Conservation (phyloP, 1,284 basidiomycete genomes). For the Omphalotus olearius region DNA sequence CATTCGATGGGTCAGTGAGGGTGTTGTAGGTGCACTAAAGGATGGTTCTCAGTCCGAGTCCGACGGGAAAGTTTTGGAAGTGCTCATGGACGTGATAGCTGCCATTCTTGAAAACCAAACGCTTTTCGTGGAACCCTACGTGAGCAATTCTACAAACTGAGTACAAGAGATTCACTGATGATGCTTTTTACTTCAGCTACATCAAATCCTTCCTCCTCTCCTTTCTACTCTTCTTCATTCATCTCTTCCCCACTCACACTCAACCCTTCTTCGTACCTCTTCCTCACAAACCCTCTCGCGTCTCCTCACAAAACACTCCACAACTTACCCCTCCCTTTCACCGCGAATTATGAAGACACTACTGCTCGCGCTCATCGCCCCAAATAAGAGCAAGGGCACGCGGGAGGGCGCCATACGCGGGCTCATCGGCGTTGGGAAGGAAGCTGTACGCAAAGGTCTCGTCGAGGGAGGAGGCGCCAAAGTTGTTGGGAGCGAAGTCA, state of each 20-base stretch:
- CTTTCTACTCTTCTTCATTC: conserved; percentile 90
- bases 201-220: conserved; percentile 92
- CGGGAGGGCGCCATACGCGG: conserved; percentile 86
- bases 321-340: conserved; percentile 79
- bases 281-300: conserved; percentile 83
- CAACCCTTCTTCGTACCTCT: conserved; percentile 63
- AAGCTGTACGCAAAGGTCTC: conserved; percentile 76
- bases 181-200: conserved; percentile 53
- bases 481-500: conserved; percentile 58
- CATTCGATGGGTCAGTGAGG: conserved; percentile 92
- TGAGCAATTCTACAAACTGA: conserved; percentile 39
- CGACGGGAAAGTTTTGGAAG: conserved; percentile 67
- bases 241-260: conserved; percentile 59
- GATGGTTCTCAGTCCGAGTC: conserved; percentile 55
- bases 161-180: conserved; percentile 1
- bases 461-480: conserved; percentile 73
- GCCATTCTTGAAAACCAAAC: conserved; percentile 82
- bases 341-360: conserved; percentile 93
- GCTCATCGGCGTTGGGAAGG: conserved; percentile 77
- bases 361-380: conserved; percentile 77
- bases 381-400: conserved; percentile 68
- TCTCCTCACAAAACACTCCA: conserved; percentile 74
- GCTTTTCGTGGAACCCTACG: conserved; percentile 96
- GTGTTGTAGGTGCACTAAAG: conserved; percentile 66
- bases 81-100: conserved; percentile 78